Evolutionary conservation across 495 filamentous ascomycete species (phyloP), one percentile per base, ranked within the genome.

Genomic region (Rhypophila decipiens): DNA sequence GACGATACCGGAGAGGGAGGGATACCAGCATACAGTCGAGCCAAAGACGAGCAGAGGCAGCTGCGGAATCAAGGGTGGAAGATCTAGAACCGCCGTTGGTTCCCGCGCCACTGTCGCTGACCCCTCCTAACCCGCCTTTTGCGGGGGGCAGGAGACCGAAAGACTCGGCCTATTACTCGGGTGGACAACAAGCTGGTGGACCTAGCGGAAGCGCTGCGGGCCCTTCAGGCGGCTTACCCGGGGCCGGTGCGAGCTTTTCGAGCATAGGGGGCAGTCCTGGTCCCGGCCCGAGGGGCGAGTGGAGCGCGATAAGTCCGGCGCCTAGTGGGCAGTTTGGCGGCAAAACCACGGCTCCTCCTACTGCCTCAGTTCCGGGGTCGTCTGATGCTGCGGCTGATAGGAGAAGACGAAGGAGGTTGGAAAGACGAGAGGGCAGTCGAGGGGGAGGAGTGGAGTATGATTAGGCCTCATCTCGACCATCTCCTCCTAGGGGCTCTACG

Each of bases 151-250:
- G 66, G 51, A 65, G 67, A 51, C 61, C 60, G 15, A 79, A 78
- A 52, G 76, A 79, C 56, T 74, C 70, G 37, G 73, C 75, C 18
- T 78, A 78, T 47, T 78, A 77, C 52, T 74, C 71, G 20, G 70
- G 72, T 5, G 65, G 66, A 48, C 68, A n/a, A n/a, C n/a, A n/a
- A n/a, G n/a, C n/a, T n/a, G n/a, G n/a, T n/a, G n/a, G 27, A 13
- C 27, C 27, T 7, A 13, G 27, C 27, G 7, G 27, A 7, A 7
- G 27, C n/a, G 27, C 27, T 31, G 27, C 70, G 15, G 70, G 68
- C 12, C 68, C 69, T 17, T 68, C 69, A 23, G 59, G 56, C 3
- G 50, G 57, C 15, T 54, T 50, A n/a, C 60, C 61, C 0, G 46
- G 55, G 22, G 60, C 59, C 2, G 60, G 44, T 2, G 53, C 55